These are phyloP conservation scores for Anacardium occidentale DNA, from an alignment of 345 rosid genomes.

Conservation along the genomic window DNA sequence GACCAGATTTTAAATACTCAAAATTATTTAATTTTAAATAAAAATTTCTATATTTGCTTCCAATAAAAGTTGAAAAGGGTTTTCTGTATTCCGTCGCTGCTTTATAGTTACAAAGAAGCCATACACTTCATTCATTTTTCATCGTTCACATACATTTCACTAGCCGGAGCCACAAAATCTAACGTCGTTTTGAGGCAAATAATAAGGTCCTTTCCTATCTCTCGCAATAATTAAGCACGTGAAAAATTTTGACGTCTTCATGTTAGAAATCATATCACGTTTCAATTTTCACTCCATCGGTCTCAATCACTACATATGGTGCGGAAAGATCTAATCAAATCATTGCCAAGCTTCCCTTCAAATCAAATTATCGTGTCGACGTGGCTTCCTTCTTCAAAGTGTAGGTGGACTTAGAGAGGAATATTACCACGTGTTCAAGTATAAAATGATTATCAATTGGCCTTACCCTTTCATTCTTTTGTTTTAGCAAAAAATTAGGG, in stretches of 20 bases:
- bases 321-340: slow-evolving; percentile 4
- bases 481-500: too few species aligned
- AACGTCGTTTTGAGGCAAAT: neutral
- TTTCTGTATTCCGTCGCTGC: neutral
- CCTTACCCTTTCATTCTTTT: too few species aligned
- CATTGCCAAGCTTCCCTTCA: slow-evolving; percentile 3
- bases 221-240: slow-evolving; percentile 12
- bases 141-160: neutral
- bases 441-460: slow-evolving; percentile 10
- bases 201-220: neutral
- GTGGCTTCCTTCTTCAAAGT: neutral
- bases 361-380: slow-evolving; percentile 23
- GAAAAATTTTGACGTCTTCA: neutral
- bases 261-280: slow-evolving; percentile 6
- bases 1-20: too few species aligned
- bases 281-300: neutral
- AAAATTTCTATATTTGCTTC: neutral
- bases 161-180: neutral
- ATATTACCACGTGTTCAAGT: slow-evolving; percentile 3
- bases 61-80: neutral
- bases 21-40: too few species aligned
- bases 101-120: neutral
- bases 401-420: neutral
- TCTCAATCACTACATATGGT: slow-evolving; percentile 5
- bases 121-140: neutral